Percentiles rank a stretch among this genome's conserved stretches.
phyloP scores from a whole-genome alignment of 768 basidiomycete genomes.

The Collybiopsis confluens region DNA sequence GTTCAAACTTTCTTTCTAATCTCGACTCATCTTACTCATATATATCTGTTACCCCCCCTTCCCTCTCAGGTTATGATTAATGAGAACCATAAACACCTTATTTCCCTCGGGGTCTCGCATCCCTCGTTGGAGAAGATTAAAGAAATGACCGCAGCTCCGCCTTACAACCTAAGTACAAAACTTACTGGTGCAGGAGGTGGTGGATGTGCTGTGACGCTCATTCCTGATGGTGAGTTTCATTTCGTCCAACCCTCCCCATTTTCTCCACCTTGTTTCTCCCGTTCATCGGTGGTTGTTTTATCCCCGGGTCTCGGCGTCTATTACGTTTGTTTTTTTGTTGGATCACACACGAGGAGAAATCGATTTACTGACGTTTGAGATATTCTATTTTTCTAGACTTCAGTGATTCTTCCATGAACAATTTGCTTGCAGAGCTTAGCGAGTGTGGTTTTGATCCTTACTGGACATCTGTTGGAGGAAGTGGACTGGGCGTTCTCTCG shows the following conservation, averaged over 20 bases:
- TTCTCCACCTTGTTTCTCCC: not conserved
- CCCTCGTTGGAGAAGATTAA: slow-evolving; percentile 80
- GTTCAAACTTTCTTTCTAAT: not conserved
- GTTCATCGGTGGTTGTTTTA: not conserved
- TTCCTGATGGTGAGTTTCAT: slow-evolving; percentile 80
- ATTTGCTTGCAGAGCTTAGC: slow-evolving; percentile 57
- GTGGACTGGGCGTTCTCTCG: slow-evolving; percentile 83
- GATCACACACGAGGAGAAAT: no score
- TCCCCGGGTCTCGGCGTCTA: not conserved
- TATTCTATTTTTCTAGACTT: slow-evolving; percentile 53
- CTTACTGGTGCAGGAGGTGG: slow-evolving; percentile 97
- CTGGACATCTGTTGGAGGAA: slow-evolving; percentile 90
- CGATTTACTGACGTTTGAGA: no score
- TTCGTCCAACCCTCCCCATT: not conserved
- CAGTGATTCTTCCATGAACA: slow-evolving; percentile 48
- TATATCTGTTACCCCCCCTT: not conserved
- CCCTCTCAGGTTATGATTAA: slow-evolving; percentile 65
- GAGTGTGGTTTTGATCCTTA: slow-evolving; percentile 75
- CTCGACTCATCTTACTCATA: not conserved
- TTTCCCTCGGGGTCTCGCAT: slow-evolving; percentile 87
- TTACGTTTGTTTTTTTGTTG: not conserved
- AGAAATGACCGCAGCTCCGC: slow-evolving; percentile 55
- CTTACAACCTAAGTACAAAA: slow-evolving; percentile 81
- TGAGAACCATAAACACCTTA: slow-evolving; percentile 87
- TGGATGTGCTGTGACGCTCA: slow-evolving; percentile 93